A percentile compares a stretch with the other conserved stretches of the same genome.
Evolutionary conservation across 495 filamentous ascomycete genomes (phyloP).

Genomic region (Barbatosphaeria neglecta): DNA sequence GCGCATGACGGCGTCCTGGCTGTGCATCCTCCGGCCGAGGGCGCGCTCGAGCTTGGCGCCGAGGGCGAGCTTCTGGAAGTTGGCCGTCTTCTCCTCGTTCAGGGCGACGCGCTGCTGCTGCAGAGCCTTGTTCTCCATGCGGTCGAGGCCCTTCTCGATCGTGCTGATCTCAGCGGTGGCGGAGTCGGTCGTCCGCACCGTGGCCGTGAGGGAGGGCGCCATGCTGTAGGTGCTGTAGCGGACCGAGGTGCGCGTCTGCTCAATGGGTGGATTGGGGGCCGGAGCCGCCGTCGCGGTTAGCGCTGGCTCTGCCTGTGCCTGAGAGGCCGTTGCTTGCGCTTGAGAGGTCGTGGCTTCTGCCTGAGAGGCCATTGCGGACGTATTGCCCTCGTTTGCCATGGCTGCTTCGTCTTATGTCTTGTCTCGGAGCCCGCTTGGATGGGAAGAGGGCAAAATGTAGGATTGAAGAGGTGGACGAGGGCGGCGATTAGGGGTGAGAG

Average conservation of each 20-base stretch:
- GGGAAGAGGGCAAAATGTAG: too few species aligned
- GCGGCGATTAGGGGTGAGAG: too few species aligned
- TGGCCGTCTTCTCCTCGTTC: constrained; percentile 69
- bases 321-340: background rate
- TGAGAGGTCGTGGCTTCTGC: background rate
- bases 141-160: constrained; percentile 71
- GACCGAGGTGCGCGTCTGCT: constrained; percentile 53
- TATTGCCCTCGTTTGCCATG: too few species aligned
- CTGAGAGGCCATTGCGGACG: too few species aligned
- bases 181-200: constrained; percentile 43
- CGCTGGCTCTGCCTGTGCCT: background rate
- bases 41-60: constrained; percentile 92
- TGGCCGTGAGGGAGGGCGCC: constrained; percentile 59
- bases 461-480: too few species aligned
- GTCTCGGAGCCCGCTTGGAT: too few species aligned
- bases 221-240: constrained; percentile 75
- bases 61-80: constrained; percentile 79
- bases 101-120: constrained; percentile 75
- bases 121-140: constrained; percentile 84
- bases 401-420: too few species aligned
- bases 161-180: constrained; percentile 64
- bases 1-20: constrained; percentile 85
- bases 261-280: constrained; percentile 15
- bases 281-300: constrained; percentile 1
- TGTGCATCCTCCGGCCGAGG: constrained; percentile 73